Evolutionary conservation across 1,284 basidiomycete species (phyloP).

Genomic region (Sporisorium graminicola): DNA sequence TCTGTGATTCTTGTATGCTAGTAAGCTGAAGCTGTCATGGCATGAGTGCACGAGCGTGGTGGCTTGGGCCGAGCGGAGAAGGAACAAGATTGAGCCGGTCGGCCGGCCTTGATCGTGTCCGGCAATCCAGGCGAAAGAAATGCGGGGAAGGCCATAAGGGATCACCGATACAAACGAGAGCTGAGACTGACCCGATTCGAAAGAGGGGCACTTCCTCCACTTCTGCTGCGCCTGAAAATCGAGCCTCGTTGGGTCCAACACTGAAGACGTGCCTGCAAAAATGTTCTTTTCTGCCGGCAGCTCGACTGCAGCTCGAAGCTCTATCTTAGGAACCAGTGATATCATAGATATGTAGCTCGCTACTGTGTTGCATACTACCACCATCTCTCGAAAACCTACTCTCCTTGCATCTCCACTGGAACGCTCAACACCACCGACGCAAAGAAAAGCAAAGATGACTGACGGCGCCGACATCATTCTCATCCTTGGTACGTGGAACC

Average conservation of each 20-base stretch:
- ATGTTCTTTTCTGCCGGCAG: background rate
- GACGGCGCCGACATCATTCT: conserved; percentile 45
- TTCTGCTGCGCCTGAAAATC: conserved; percentile 4
- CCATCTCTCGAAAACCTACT: background rate
- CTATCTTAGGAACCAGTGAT: conserved; percentile 1
- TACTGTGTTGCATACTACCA: background rate
- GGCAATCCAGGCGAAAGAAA: conserved; percentile 21
- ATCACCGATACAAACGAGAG: too few relatives aligned
- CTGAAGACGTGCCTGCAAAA: conserved; percentile 3
- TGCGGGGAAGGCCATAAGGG: conserved; percentile 24
- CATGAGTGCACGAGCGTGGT: background rate
- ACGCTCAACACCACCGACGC: background rate
- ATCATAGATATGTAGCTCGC: background rate
- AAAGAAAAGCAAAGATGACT: conserved; percentile 22
- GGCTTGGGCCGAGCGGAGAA: conserved; percentile 10
- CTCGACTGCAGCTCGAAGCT: conserved; percentile 4
- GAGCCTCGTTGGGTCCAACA: background rate
- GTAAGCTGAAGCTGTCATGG: background rate
- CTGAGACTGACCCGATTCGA: conserved; percentile 2
- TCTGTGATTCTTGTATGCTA: background rate
- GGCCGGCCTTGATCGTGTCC: conserved; percentile 24
- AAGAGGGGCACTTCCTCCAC: background rate
- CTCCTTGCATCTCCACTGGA: background rate
- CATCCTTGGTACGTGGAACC: conserved; percentile 46
- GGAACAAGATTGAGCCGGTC: conserved; percentile 20